These are phyloP conservation scores for Cyanidium caldarium DNA, from an alignment of 23 red algal species.

Conservation along the genomic window DNA sequence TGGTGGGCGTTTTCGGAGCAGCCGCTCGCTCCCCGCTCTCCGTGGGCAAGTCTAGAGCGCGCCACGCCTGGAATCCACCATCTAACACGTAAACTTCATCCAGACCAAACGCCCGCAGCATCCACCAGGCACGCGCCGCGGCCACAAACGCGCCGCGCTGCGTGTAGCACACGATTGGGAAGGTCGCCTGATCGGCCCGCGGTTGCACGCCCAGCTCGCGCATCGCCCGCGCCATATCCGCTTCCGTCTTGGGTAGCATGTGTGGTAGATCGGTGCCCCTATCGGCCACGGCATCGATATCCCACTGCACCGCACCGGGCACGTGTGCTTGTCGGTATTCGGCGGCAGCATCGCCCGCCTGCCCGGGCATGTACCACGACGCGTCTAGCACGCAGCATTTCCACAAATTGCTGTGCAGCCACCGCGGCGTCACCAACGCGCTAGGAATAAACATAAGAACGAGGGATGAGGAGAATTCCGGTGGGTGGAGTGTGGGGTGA, in stretches of 20 bases:
- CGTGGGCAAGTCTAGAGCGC: conserved; percentile 4
- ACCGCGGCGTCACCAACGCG: not conserved
- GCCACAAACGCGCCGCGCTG: conserved; percentile 32
- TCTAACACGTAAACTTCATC: conserved; percentile 41
- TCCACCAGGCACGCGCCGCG: conserved; percentile 86
- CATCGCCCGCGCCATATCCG: not conserved
- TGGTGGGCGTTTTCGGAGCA: not conserved
- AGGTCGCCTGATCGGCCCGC: conserved; percentile 1
- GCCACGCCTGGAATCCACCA: conserved; percentile 47
- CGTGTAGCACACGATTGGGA: conserved; percentile 44
- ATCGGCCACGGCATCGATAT: conserved; percentile 52
- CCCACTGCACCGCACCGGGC: conserved; percentile 5
- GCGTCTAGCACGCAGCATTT: conserved; percentile 2
- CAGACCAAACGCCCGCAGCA: conserved; percentile 53
- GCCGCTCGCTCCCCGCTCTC: conserved; percentile 7
- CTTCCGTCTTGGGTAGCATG: conserved; percentile 40
- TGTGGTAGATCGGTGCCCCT: conserved; percentile 24
- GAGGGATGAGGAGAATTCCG: too few species aligned
- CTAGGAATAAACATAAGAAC: too few species aligned
- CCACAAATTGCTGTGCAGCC: not conserved
- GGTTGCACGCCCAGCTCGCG: conserved; percentile 10
- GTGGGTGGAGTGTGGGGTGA: too few species aligned
- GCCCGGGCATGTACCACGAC: not conserved
- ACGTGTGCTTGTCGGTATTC: not conserved
- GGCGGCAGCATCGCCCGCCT: not conserved